Percentiles rank a stretch among this genome's conserved stretches.
Conservation (phyloP, 1,284 basidiomycete genomes). For the Stygiomarasmius scandens region DNA sequence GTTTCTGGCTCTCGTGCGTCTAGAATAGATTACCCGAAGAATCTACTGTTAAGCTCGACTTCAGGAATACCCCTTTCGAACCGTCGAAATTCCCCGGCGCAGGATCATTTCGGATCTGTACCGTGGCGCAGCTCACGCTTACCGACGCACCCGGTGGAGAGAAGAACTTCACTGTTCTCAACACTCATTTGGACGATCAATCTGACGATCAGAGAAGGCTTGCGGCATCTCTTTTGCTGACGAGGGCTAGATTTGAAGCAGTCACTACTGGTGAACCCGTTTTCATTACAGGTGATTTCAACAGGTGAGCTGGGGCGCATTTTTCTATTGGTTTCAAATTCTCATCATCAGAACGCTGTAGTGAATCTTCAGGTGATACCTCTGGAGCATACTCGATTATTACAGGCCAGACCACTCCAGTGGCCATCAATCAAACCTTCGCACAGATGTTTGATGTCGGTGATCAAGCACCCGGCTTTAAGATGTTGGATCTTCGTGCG, state of each 20-base stretch:
- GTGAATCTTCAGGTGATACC: conserved; percentile 43
- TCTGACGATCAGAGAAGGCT: conserved; percentile 55
- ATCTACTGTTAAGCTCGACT: too few species aligned
- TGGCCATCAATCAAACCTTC: conserved; percentile 46
- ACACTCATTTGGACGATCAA: conserved; percentile 58
- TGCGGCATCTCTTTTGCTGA: conserved; percentile 53
- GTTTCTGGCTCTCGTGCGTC: conserved; percentile 59
- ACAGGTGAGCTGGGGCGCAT: conserved; percentile 43
- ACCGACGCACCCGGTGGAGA: conserved; percentile 15
- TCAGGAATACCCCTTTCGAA: conserved; percentile 50
- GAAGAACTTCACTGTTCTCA: conserved; percentile 44
- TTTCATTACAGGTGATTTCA: conserved; percentile 58
- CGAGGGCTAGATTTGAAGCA: conserved; percentile 52
- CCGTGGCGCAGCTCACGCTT: conserved; percentile 42
- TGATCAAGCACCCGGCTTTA: conserved; percentile 39
- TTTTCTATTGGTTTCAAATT: too few species aligned
- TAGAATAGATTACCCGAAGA: too few species aligned
- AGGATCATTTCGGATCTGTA: conserved; percentile 56
- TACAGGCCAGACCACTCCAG: conserved; percentile 43
- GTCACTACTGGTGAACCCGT: conserved; percentile 41
- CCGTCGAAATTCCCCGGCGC: conserved; percentile 56
- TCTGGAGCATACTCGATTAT: conserved; percentile 55
- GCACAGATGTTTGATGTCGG: conserved; percentile 41
- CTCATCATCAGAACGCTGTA: conserved; percentile 10
- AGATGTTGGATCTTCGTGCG: conserved; percentile 48